Conservation (phyloP, 2,329 filamentous ascomycete species). For the Chaetothyriales sp. region DNA sequence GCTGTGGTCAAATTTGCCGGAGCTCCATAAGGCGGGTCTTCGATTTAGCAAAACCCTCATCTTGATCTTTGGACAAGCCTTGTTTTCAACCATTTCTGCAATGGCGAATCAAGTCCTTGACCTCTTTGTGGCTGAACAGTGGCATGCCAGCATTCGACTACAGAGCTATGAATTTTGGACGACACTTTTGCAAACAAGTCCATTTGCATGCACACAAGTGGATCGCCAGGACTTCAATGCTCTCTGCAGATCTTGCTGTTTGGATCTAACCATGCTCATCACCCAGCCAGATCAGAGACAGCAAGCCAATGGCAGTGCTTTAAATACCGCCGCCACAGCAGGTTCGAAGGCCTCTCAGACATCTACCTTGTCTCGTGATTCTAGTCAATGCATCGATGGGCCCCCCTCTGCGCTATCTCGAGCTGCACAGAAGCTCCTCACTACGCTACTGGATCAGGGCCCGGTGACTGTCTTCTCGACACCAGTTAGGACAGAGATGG, state of each 20-base stretch:
- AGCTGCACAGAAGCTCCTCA: constrained; percentile 49
- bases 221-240: constrained; percentile 49
- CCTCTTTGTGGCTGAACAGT: constrained; percentile 47
- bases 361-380: neutral
- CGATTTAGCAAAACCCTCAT: constrained; percentile 46
- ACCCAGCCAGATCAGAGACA: constrained; percentile 28
- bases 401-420: constrained; percentile 32
- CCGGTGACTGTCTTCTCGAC: constrained; percentile 49
- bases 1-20: constrained; percentile 59
- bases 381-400: neutral
- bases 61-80: constrained; percentile 43
- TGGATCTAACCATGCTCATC: constrained; percentile 41
- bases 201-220: constrained; percentile 52
- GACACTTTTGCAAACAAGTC: constrained; percentile 47
- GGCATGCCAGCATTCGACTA: constrained; percentile 41
- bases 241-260: constrained; percentile 56
- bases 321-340: neutral
- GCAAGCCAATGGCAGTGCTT: neutral
- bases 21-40: constrained; percentile 60
- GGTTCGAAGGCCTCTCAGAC: neutral
- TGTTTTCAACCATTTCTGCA: constrained; percentile 47
- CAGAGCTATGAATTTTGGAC: constrained; percentile 47
- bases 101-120: constrained; percentile 59
- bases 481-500: constrained; percentile 48
- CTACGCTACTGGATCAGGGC: constrained; percentile 42